phyloP scores from a whole-genome alignment of 495 filamentous ascomycete species.

The Annulohypoxylon bovei region DNA sequence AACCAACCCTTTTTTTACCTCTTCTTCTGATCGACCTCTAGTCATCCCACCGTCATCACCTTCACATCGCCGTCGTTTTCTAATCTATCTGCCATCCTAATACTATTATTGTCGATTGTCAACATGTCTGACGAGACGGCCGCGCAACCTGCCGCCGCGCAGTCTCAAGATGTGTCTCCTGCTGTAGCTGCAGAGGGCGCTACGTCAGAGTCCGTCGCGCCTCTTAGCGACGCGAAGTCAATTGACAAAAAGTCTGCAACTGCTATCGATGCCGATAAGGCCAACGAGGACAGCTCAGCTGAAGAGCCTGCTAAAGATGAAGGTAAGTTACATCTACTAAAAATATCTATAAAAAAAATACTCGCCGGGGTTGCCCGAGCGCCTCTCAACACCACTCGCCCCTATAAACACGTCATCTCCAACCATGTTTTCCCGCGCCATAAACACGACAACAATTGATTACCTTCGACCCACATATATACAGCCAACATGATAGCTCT shows the following conservation, averaged over 20 bases:
- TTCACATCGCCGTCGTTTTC: conserved; percentile 26
- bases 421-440: not conserved
- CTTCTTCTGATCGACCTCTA: conserved; percentile 1
- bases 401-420: conserved; percentile 23
- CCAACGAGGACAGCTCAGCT: conserved; percentile 29
- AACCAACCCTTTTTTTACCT: conserved; percentile 28
- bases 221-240: conserved; percentile 38
- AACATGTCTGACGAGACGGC: conserved; percentile 47
- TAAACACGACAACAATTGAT: conserved; percentile 13
- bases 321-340: conserved; percentile 34
- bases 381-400: conserved; percentile 10
- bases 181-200: conserved; percentile 14
- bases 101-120: conserved; percentile 4
- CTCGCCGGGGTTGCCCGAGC: conserved; percentile 17
- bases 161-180: conserved; percentile 28
- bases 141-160: conserved; percentile 43
- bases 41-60: conserved; percentile 14
- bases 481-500: not conserved
- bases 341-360: not conserved
- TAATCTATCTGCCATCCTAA: not conserved
- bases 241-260: conserved; percentile 30
- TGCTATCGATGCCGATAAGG: conserved; percentile 20
- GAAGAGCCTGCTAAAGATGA: conserved; percentile 43
- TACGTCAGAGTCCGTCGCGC: conserved; percentile 41
- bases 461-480: conserved; percentile 7